These are phyloP conservation scores for Clonostachys chloroleuca DNA, from an alignment of 2,329 filamentous ascomycete species.

Conservation along the genomic window DNA sequence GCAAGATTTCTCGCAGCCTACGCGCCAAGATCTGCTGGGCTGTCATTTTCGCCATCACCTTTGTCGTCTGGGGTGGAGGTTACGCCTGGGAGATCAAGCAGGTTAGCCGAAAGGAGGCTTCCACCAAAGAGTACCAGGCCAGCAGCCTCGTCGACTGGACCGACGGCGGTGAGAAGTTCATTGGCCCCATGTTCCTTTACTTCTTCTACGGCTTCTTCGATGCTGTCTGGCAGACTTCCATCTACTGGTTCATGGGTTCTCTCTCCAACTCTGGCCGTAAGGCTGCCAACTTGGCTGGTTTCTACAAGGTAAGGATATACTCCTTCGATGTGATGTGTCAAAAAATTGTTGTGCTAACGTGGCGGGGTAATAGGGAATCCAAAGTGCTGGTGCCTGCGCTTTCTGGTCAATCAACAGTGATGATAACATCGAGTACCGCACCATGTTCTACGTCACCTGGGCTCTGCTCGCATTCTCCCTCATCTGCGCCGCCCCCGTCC, in stretches of 20 bases:
- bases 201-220: slow-evolving; percentile 91
- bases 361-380: slow-evolving; percentile 43
- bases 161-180: slow-evolving; percentile 51
- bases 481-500: slow-evolving; percentile 72
- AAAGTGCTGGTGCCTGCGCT: slow-evolving; percentile 80
- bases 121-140: slow-evolving; percentile 11
- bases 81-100: slow-evolving; percentile 70
- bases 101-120: slow-evolving; percentile 36
- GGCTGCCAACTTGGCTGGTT: slow-evolving; percentile 85
- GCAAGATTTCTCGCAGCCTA: slow-evolving; percentile 53
- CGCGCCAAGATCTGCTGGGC: slow-evolving; percentile 63
- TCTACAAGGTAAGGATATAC: slow-evolving; percentile 60
- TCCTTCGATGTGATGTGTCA: background rate
- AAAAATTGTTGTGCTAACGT: slow-evolving; percentile 11
- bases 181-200: slow-evolving; percentile 82
- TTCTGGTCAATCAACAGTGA: slow-evolving; percentile 66
- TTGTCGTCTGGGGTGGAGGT: slow-evolving; percentile 79
- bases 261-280: slow-evolving; percentile 90
- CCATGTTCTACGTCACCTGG: slow-evolving; percentile 70
- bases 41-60: slow-evolving; percentile 63
- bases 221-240: slow-evolving; percentile 82
- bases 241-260: slow-evolving; percentile 96
- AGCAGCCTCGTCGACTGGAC: slow-evolving; percentile 55
- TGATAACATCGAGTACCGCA: slow-evolving; percentile 56
- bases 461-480: slow-evolving; percentile 70